A percentile compares a stretch with the other conserved stretches of the same genome.
These are phyloP conservation scores for Tillandsia leiboldiana DNA, from an alignment of 176 grass and related monocot genomes.

Conservation along the genomic window DNA sequence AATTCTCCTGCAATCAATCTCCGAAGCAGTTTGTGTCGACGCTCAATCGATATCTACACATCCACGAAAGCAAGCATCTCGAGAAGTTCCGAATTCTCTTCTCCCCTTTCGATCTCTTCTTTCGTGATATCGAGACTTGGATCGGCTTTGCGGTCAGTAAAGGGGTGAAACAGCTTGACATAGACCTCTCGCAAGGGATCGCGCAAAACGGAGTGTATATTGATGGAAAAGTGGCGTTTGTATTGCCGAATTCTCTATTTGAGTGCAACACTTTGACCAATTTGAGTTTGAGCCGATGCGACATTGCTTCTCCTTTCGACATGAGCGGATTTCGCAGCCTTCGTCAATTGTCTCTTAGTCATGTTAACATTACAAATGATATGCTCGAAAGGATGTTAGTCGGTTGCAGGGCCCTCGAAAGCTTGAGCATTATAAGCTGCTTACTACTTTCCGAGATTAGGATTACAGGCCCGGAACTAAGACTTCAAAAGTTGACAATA, in stretches of 20 bases:
- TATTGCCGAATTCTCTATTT: constrained; percentile 24
- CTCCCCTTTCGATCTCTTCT: constrained; percentile 16
- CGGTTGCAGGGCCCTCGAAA: constrained; percentile 24
- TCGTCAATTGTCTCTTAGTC: constrained; percentile 26
- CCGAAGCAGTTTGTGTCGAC: constrained; percentile 14
- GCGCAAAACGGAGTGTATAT: background rate
- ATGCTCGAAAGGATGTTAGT: constrained; percentile 14
- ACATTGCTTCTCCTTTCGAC: constrained; percentile 3
- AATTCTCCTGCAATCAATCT: constrained; percentile 35
- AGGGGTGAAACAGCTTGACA: constrained; percentile 30
- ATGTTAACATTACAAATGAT: constrained; percentile 23
- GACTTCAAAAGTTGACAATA: constrained; percentile 29
- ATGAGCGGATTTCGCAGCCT: constrained; percentile 18
- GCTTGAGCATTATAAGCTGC: constrained; percentile 39
- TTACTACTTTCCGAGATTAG: background rate
- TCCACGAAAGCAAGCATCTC: constrained; percentile 32
- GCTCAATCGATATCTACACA: constrained; percentile 23
- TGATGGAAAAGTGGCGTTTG: background rate
- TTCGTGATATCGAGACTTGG: constrained; percentile 25
- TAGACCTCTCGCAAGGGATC: constrained; percentile 27
- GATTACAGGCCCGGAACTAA: constrained; percentile 16
- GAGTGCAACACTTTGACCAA: constrained; percentile 13
- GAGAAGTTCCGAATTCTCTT: constrained; percentile 30
- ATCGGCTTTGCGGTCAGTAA: constrained; percentile 23
- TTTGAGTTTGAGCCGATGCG: constrained; percentile 26